Conservation (phyloP, 768 basidiomycete genomes). For the Hemileccinum impolitum region DNA sequence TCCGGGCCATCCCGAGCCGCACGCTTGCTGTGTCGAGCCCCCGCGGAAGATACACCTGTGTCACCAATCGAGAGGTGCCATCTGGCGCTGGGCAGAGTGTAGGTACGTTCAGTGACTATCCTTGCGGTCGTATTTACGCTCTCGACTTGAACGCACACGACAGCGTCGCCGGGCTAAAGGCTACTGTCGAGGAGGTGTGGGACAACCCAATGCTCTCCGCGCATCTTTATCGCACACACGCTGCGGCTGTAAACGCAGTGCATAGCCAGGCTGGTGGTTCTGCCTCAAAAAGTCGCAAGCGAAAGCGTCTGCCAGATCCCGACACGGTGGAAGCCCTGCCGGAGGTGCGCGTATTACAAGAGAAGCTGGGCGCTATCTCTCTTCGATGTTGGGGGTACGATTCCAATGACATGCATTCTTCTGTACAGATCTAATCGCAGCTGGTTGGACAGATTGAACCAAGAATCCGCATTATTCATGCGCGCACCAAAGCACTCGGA, state of each 20-base stretch:
- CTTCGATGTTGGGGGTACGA: slow-evolving; percentile 65
- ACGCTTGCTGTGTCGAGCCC: too few species aligned
- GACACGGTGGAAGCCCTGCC: slow-evolving; percentile 32
- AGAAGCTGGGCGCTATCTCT: slow-evolving; percentile 46
- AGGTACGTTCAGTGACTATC: slow-evolving; percentile 30
- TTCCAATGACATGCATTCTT: background rate
- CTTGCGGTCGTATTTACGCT: background rate
- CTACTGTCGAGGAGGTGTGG: slow-evolving; percentile 45
- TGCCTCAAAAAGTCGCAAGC: slow-evolving; percentile 28
- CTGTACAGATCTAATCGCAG: background rate
- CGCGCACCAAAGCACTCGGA: slow-evolving; percentile 64
- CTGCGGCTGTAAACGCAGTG: slow-evolving; percentile 39
- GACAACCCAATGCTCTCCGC: slow-evolving; percentile 54
- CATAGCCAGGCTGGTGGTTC: slow-evolving; percentile 34
- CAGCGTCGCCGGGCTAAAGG: slow-evolving; percentile 53
- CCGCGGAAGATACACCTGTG: too few species aligned
- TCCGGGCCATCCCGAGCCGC: too few species aligned
- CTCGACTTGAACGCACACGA: background rate
- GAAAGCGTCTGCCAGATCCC: slow-evolving; percentile 30
- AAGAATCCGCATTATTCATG: slow-evolving; percentile 58
- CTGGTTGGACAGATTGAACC: slow-evolving; percentile 39
- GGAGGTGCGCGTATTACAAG: slow-evolving; percentile 48
- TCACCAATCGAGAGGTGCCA: too few species aligned
- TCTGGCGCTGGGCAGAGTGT: too few species aligned
- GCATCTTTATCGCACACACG: slow-evolving; percentile 52